phyloP scores from a whole-genome alignment of 202 grass and related monocot species.

The Musa balbisiana region DNA sequence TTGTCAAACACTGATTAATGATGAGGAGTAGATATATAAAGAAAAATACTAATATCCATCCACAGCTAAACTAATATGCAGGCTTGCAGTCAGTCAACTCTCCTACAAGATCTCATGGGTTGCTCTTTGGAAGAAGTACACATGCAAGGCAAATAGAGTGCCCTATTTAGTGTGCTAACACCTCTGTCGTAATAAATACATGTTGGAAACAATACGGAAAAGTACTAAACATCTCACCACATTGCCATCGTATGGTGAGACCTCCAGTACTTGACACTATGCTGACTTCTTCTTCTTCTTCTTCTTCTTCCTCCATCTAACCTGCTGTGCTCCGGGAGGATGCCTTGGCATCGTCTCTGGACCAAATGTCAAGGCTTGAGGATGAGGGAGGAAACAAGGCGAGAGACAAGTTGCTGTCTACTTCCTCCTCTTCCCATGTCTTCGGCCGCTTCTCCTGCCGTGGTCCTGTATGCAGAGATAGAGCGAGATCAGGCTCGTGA shows the following conservation, averaged over 20 bases:
- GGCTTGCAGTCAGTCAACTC: too few relatives aligned
- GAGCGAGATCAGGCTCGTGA: conserved; percentile 36
- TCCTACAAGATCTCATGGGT: too few relatives aligned
- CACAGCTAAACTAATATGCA: too few relatives aligned
- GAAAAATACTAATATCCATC: too few relatives aligned
- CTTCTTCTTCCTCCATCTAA: background rate
- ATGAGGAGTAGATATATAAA: too few relatives aligned
- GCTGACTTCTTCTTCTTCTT: conserved; percentile 13
- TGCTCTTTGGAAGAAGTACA: too few relatives aligned
- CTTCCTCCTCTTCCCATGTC: conserved; percentile 15
- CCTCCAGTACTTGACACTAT: conserved; percentile 43
- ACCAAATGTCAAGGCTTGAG: background rate
- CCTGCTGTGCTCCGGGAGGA: background rate
- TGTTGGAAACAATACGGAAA: background rate
- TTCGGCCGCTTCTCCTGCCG: conserved; percentile 24
- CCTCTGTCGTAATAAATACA: too few relatives aligned
- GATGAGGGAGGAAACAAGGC: conserved; percentile 29
- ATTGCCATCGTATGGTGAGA: conserved; percentile 43
- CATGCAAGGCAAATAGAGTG: too few relatives aligned
- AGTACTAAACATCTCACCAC: conserved; percentile 61
- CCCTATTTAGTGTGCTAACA: too few relatives aligned
- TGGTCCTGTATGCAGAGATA: conserved; percentile 28
- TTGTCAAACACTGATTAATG: too few relatives aligned
- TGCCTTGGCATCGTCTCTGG: background rate
- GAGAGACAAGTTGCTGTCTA: conserved; percentile 32